Base-by-base conservation (phyloP, 306 rosid genomes). In the Citrullus mucosospermus region DNA sequence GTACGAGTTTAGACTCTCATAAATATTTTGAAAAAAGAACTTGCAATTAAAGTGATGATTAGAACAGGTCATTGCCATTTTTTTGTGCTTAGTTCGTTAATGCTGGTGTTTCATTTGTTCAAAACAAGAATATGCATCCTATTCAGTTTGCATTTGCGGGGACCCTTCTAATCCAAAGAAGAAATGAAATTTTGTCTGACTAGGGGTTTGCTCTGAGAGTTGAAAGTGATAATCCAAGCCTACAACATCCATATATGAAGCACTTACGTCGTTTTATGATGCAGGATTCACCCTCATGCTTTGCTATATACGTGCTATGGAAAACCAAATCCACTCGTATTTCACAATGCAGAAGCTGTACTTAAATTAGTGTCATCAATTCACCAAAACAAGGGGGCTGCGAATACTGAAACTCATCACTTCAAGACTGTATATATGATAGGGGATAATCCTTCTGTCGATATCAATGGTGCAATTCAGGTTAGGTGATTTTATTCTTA, bases 361-460 rank as follows among this genome's bases (percentile, higher is more conserved):
- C 88, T 94, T 25, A 79, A 86, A 84, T 86, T 84, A 39, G 82
- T 73, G 79, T 72, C 75, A 4, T 79, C 75, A 28, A 75, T 69
- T 78, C 46, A 51, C 57, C 83, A 80, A 15, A 71, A 77, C 80
- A 56, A 32, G 75, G 28, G 16, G 20, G 79, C 77, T 72, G 77
- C 77, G 74, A 85, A 66, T 75, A 53, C 82, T 82, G 84, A 80
- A 69, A 51, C 46, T 48, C 85, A 68, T 58, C 65, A 74, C 80
- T 88, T 94, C 84, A 81, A 86, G 86, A 88, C 83, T 9, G 84
- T 94, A 43, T 94, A 94, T 81, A 92, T 94, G 98, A 87, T 94
- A 36, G 98, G 98, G 82, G 97, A 94, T 80, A 94, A 94, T 86
- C 97, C 98, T 71, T 83, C 87, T 36, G 98, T 92, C 79, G 98